Evolutionary conservation across 345 rosid genomes (phyloP).

Genomic region (Lepidium africanum): DNA sequence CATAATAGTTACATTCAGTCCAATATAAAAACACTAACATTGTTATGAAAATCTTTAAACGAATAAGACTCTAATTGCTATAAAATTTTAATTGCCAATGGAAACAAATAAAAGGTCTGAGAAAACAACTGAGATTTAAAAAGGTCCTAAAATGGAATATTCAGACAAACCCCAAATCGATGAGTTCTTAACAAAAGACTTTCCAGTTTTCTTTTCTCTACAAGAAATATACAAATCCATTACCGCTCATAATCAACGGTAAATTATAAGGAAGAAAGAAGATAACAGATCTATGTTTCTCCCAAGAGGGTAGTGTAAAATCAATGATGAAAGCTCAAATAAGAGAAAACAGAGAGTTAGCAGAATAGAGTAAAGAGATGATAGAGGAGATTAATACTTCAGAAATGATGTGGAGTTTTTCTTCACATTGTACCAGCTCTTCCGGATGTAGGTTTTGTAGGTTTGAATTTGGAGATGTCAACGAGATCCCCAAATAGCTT

Average conservation of each 20-base stretch:
- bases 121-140: background rate
- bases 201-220: constrained; percentile 26
- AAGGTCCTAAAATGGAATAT: background rate
- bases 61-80: background rate
- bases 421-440: constrained; percentile 82
- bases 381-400: constrained; percentile 9
- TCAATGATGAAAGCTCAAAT: constrained; percentile 13
- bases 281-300: constrained; percentile 11
- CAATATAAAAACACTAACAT: background rate
- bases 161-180: constrained; percentile 10
- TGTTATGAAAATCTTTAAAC: background rate
- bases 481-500: constrained; percentile 97
- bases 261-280: constrained; percentile 7
- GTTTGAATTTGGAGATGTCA: constrained; percentile 77
- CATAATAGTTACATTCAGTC: background rate
- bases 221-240: constrained; percentile 28
- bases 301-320: constrained; percentile 16
- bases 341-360: constrained; percentile 19
- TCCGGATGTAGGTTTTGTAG: constrained; percentile 52
- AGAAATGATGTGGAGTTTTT: background rate
- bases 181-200: constrained; percentile 15
- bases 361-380: constrained; percentile 7
- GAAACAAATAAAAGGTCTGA: background rate
- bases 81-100: background rate
- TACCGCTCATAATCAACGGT: constrained; percentile 15